A percentile compares a stretch with the other conserved stretches of the same genome.
Conservation (phyloP, 225 moss, liverwort and hornwort species). For the Ulota crispa region DNA sequence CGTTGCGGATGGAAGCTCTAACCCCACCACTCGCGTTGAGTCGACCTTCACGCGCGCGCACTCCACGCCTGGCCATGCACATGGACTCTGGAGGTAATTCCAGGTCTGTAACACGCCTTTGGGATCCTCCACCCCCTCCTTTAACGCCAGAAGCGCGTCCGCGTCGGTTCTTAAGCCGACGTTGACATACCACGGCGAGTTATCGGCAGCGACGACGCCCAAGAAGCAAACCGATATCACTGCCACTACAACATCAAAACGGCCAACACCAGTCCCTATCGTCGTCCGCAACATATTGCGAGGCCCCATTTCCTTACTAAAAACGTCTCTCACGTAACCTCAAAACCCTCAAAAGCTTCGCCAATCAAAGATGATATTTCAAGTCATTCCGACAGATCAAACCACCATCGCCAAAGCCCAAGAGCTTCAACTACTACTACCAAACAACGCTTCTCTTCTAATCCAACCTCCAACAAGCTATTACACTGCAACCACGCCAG, state of each 20-base stretch:
- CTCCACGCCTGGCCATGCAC: slow-evolving; percentile 69
- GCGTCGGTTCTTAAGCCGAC: slow-evolving; percentile 50
- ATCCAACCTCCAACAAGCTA: background rate
- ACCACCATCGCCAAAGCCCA: background rate
- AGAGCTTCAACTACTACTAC: background rate
- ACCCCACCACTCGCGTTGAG: slow-evolving; percentile 50
- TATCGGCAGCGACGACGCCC: background rate
- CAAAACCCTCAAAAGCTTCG: background rate
- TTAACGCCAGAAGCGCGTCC: slow-evolving; percentile 56
- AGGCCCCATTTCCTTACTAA: too few species aligned
- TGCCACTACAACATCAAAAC: background rate
- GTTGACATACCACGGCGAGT: slow-evolving; percentile 34
- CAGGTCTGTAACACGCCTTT: slow-evolving; percentile 36
- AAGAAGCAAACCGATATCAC: slow-evolving; percentile 19
- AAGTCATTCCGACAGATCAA: background rate
- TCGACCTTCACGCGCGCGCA: slow-evolving; percentile 38
- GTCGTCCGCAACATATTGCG: background rate
- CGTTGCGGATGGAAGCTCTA: slow-evolving; percentile 49
- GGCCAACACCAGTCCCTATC: background rate
- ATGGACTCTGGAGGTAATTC: slow-evolving; percentile 50
- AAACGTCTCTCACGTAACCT: background rate
- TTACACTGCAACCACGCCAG: background rate
- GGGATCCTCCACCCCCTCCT: slow-evolving; percentile 48
- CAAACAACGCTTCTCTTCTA: background rate
- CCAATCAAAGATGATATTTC: background rate